Evolutionary conservation across 139 green algal genomes (phyloP).

Genomic region (Chlamydomonas sp.): DNA sequence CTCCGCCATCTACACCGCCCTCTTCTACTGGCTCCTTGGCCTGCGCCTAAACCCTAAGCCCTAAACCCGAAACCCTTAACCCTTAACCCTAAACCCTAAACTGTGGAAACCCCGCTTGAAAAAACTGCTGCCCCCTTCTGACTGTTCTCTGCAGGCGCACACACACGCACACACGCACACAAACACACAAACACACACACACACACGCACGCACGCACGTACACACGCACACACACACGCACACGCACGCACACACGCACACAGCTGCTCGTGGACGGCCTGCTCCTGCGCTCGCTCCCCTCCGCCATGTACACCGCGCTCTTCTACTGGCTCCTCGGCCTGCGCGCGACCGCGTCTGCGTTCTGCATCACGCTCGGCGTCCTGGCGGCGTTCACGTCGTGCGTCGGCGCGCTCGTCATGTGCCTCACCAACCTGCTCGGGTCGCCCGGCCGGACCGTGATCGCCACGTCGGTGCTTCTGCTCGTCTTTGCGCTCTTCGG

Average conservation of each 20-base stretch:
- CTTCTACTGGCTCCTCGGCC: constrained; percentile 67
- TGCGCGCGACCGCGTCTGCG: constrained; percentile 20
- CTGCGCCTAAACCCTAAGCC: too few species aligned
- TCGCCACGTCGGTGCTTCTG: constrained; percentile 76
- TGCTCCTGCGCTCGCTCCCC: constrained; percentile 66
- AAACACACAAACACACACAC: too few species aligned
- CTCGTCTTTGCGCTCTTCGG: constrained; percentile 65
- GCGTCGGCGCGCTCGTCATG: constrained; percentile 54
- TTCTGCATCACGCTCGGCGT: constrained; percentile 57
- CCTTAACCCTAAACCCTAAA: too few species aligned
- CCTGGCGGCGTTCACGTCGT: constrained; percentile 41
- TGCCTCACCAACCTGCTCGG: constrained; percentile 29
- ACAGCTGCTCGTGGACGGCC: constrained; percentile 49
- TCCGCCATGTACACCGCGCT: constrained; percentile 46
- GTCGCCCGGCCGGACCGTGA: constrained; percentile 35
- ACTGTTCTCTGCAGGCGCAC: too few species aligned
- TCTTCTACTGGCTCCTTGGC: too few species aligned
- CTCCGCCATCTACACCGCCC: too few species aligned
- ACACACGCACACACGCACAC: too few species aligned
- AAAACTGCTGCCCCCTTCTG: too few species aligned
- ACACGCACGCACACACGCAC: constrained; percentile 49
- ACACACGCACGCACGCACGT: too few species aligned
- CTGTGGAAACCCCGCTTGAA: too few species aligned
- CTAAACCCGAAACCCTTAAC: too few species aligned
- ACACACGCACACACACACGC: too few species aligned